Base-by-base conservation (phyloP, 352 stramenopile species). In the Phytophthora meadii region DNA sequence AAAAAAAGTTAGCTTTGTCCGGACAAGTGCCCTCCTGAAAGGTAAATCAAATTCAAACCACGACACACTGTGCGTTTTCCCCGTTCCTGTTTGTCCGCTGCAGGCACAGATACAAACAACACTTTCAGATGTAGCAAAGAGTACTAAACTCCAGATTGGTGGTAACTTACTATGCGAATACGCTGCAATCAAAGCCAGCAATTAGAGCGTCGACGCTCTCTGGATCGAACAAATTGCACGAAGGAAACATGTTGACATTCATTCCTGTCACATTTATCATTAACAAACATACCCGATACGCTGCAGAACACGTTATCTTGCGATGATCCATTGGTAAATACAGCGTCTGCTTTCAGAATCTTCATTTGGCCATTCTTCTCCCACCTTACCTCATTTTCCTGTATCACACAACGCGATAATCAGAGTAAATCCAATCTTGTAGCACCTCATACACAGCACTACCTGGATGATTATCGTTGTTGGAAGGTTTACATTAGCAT, bases 341-440 rank as follows among this genome's bases (percentile, higher is more conserved):
- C 79, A 1, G 77, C 79, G 24, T 92, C 81, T 0, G 76, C 66
- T 46, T 81, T 67, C 12, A 92, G 32, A 19, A 80, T 78, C 59
- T 89, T 92, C 34, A 74, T 55, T 22, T 88, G 81, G 0, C 77
- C 79, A 58, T 89, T 89, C 59, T 89, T 92, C 61, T 92, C 81
- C 82, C 82, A 89, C 39, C 65, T 62, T 17, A 89, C 55, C 44
- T 71, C 72, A 27, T 78, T 82, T 32, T 76, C 64, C 80, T 84
- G 36, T 44, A 36, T 25, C n/a, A 25, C 41, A 53, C 28, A 45
- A 9, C 36, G 19, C 27, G 39, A 42, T 3, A 19, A 46, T 55
- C 37, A 68, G 27, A 34, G 14, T 27, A 17, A 56, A 1, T 17
- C 12, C n/a, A 14, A 27, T n/a, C 0, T 48, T n/a, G 2, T 42